Evolutionary conservation across 1,139 yeast species (phyloP).

Genomic region (Hemisphaericaspora lyxosophila): DNA sequence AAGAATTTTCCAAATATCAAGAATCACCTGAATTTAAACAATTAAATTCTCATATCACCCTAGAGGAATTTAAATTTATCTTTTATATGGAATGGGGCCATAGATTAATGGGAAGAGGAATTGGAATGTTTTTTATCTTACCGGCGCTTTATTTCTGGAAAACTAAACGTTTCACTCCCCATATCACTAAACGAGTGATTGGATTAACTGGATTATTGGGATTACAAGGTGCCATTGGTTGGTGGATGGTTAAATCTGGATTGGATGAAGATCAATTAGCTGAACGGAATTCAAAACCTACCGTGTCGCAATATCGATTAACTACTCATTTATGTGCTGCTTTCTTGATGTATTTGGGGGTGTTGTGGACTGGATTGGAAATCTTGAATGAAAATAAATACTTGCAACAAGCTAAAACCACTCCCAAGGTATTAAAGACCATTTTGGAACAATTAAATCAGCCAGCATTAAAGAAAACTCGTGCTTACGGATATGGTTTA

Average conservation of each 20-base stretch:
- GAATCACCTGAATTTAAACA: slow-evolving; percentile 89
- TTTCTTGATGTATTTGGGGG: slow-evolving; percentile 80
- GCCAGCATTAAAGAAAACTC: slow-evolving; percentile 58
- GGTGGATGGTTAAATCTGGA: slow-evolving; percentile 99
- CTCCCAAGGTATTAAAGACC: slow-evolving; percentile 55
- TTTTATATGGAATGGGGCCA: slow-evolving; percentile 99
- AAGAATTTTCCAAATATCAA: slow-evolving; percentile 77
- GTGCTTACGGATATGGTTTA: slow-evolving; percentile 54
- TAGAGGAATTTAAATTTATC: slow-evolving; percentile 93
- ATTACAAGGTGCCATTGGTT: slow-evolving; percentile 92
- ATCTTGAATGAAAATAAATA: slow-evolving; percentile 75
- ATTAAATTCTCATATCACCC: slow-evolving; percentile 82
- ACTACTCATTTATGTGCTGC: slow-evolving; percentile 97
- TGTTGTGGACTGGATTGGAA: slow-evolving; percentile 86
- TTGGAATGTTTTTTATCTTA: slow-evolving; percentile 76
- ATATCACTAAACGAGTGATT: slow-evolving; percentile 65
- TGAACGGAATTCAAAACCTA: slow-evolving; percentile 85
- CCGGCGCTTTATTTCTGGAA: slow-evolving; percentile 85
- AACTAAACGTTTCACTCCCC: slow-evolving; percentile 63
- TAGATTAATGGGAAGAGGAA: slow-evolving; percentile 85
- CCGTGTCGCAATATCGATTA: slow-evolving; percentile 92
- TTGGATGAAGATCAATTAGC: slow-evolving; percentile 76
- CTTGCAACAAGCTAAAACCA: slow-evolving; percentile 37
- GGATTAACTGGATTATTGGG: slow-evolving; percentile 80
- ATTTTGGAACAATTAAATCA: slow-evolving; percentile 51